phyloP scores from a whole-genome alignment of 2,329 filamentous ascomycete genomes.

The Aspergillus floridensis region DNA sequence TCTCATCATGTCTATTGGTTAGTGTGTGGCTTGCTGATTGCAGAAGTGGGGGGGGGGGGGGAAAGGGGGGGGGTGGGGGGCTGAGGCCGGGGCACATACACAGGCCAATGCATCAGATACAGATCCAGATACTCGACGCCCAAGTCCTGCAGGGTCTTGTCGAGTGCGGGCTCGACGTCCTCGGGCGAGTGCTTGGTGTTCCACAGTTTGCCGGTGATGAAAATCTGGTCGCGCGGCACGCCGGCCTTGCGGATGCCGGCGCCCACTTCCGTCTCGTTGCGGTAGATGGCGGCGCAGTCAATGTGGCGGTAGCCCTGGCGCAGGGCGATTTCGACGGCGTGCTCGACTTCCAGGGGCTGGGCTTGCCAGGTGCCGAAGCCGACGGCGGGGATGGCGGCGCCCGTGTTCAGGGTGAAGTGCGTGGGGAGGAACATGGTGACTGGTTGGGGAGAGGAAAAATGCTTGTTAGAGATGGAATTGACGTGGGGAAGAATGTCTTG shows the following conservation, averaged over 20 bases:
- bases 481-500: no score
- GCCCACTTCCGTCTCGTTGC: constrained; percentile 70
- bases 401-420: background rate
- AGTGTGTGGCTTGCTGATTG: no score
- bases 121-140: background rate
- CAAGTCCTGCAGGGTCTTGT: constrained; percentile 59
- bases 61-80: no score
- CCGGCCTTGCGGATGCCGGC: constrained; percentile 62
- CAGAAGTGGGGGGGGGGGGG: no score
- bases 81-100: constrained; percentile 8
- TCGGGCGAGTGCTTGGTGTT: constrained; percentile 68
- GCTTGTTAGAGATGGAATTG: background rate
- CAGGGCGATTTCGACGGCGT: background rate
- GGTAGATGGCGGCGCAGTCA: constrained; percentile 62
- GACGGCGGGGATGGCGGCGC: background rate
- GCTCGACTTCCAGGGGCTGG: background rate
- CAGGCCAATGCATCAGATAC: constrained; percentile 19
- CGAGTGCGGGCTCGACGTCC: constrained; percentile 61
- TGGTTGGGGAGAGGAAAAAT: background rate
- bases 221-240: constrained; percentile 65
- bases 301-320: constrained; percentile 56
- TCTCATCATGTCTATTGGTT: no score
- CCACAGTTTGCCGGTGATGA: constrained; percentile 78
- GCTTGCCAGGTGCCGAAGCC: constrained; percentile 1
- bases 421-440: no score